Evolutionary conservation across 2,329 filamentous ascomycete species (phyloP).

Genomic region (Acrocalymma vagum): DNA sequence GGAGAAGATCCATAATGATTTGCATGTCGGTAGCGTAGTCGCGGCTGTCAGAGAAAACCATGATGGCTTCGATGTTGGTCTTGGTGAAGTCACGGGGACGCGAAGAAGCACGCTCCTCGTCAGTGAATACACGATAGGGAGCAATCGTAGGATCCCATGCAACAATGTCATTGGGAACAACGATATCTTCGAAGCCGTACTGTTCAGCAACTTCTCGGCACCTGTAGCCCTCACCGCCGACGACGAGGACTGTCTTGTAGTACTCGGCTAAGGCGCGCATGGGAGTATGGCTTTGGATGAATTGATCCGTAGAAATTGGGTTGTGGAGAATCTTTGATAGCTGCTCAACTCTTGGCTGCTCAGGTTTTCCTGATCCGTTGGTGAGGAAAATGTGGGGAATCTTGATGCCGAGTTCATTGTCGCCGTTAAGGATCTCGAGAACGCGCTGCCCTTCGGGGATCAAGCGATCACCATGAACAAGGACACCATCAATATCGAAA

Average conservation of each 20-base stretch:
- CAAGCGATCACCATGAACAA: conserved; percentile 75
- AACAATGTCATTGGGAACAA: conserved; percentile 77
- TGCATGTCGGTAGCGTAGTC: conserved; percentile 80
- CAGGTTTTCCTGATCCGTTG: conserved; percentile 77
- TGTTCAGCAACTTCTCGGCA: conserved; percentile 76
- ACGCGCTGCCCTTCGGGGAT: conserved; percentile 73
- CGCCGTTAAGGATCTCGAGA: conserved; percentile 76
- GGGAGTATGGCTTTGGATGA: conserved; percentile 80
- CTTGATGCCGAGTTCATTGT: conserved; percentile 81
- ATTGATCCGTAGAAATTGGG: conserved; percentile 74
- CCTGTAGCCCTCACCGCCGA: conserved; percentile 78
- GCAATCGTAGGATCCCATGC: conserved; percentile 75
- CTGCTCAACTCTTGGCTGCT: conserved; percentile 70
- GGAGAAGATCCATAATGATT: conserved; percentile 77
- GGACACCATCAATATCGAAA: conserved; percentile 80
- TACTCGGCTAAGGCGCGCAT: conserved; percentile 80
- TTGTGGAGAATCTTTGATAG: conserved; percentile 71
- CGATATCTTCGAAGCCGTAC: conserved; percentile 77
- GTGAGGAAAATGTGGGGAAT: conserved; percentile 79
- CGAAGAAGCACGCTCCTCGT: conserved; percentile 72
- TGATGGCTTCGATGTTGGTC: conserved; percentile 75
- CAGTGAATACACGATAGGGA: conserved; percentile 73
- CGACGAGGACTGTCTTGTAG: conserved; percentile 78
- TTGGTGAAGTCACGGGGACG: conserved; percentile 76
- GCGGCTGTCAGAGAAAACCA: conserved; percentile 77